A percentile compares a stretch with the other conserved stretches of the same genome.
These are phyloP conservation scores for Trichoderma gamsii DNA, from an alignment of 495 filamentous ascomycete genomes.

Conservation along the genomic window DNA sequence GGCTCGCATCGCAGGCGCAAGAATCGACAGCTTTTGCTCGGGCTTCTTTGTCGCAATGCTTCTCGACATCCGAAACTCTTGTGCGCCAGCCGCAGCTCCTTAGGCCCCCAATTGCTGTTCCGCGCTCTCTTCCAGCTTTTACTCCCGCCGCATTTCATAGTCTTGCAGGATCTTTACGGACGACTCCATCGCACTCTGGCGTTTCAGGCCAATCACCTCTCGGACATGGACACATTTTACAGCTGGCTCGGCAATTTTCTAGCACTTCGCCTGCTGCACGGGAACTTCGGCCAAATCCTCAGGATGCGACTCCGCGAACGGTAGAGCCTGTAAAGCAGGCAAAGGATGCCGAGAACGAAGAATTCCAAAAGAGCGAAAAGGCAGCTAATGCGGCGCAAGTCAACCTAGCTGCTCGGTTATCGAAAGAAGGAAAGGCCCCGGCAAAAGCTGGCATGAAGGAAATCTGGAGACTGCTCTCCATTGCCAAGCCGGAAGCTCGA, in stretches of 20 bases:
- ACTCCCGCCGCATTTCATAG: neutral
- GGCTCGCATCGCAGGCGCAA: neutral
- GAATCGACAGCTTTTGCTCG: neutral
- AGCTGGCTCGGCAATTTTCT: conserved; percentile 11
- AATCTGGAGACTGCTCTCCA: conserved; percentile 80
- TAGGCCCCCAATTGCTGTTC: neutral
- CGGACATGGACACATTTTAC: neutral
- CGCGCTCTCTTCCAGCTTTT: neutral
- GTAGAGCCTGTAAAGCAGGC: conserved; percentile 18
- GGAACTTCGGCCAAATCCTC: neutral
- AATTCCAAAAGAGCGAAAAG: conserved; percentile 52
- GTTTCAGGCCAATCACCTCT: neutral
- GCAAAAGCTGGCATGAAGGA: conserved; percentile 65
- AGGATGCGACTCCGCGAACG: neutral
- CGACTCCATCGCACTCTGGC: neutral
- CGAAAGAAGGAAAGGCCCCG: conserved; percentile 64
- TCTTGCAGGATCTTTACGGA: neutral
- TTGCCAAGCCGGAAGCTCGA: conserved; percentile 76
- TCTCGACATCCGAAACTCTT: neutral
- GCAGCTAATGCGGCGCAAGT: conserved; percentile 82
- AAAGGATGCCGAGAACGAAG: conserved; percentile 26
- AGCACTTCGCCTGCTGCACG: neutral
- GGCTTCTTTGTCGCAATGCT: neutral
- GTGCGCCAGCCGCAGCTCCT: neutral
- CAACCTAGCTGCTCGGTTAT: conserved; percentile 79